Evolutionary conservation across 495 filamentous ascomycete species (phyloP), one percentile per base, ranked within the genome.

Genomic region (Podospora pseudocomata): DNA sequence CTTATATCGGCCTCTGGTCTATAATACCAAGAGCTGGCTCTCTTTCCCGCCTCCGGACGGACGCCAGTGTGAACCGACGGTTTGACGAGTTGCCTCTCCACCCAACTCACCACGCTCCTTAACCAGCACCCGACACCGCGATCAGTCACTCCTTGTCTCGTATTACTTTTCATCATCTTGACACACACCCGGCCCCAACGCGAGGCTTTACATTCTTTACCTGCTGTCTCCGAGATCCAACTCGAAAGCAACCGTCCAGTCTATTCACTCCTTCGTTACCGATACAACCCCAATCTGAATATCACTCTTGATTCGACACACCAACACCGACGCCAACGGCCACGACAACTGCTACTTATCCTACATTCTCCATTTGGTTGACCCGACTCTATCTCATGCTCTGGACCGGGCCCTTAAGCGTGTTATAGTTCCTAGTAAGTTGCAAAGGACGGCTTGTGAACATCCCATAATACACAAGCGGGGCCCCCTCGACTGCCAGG

Each of bases 21-120:
- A 82, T 81, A 83, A 81, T 76, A 80, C 79, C 80, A 78, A 80
- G 79, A 84, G 79, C 80, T 81, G 81, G 80, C 78, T 81, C 80
- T 81, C 77, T 79, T 81, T 74, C 70, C 75, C 75, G 58, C 64
- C 63, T 71, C 71, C 72, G 73, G 76, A 73, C 71, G 66, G 75
- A 79, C 73, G 73, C 72, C 74, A 77, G 78, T 78, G 74, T 79
- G 77, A 74, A 76, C 65, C 65, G 67, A 76, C 70, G 68, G 75
- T 73, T 80, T 73, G 77, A 77, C 75, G 75, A 78, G 80, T 76
- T 77, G 74, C 72, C 77, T 73, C 73, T 74, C 66, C 73, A 70
- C 9, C 72, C 76, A 77, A 76, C 76, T 79, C 80, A 78, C 65
- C 67, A 80, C 81, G 69, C 74, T 83, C 81, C 75, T 83, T 83